These are phyloP conservation scores for Colletotrichum tamarilloi DNA, from an alignment of 2,329 filamentous ascomycete genomes.

Conservation along the genomic window DNA sequence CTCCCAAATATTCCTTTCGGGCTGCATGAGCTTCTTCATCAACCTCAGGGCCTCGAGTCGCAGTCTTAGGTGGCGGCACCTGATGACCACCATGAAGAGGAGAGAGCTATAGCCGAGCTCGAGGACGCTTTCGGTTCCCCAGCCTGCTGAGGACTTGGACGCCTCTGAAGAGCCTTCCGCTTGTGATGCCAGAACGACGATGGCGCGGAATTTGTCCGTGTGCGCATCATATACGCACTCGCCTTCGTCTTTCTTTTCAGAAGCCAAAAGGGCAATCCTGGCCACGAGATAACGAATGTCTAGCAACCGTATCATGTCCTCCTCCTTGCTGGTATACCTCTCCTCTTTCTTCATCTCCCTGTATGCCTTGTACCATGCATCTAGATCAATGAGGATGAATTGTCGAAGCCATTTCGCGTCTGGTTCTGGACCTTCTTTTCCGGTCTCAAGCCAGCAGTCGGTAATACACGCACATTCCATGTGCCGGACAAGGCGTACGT, in stretches of 20 bases:
- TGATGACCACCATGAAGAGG: background rate
- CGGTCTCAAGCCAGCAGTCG: slow-evolving; percentile 24
- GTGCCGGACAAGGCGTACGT: slow-evolving; percentile 42
- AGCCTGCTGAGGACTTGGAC: background rate
- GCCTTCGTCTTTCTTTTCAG: too few species aligned
- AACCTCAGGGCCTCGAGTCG: background rate
- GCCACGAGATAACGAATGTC: background rate
- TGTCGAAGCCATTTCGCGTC: background rate
- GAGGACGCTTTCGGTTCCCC: background rate
- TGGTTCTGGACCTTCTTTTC: slow-evolving; percentile 1
- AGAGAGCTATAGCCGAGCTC: slow-evolving; percentile 3
- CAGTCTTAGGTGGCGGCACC: slow-evolving; percentile 2
- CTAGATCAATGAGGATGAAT: background rate
- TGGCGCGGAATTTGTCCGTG: slow-evolving; percentile 40
- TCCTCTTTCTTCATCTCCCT: background rate
- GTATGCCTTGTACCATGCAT: background rate
- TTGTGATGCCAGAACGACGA: background rate
- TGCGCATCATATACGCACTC: slow-evolving; percentile 44
- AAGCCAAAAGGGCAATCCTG: background rate
- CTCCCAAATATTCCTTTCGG: slow-evolving; percentile 53
- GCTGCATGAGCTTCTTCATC: slow-evolving; percentile 21
- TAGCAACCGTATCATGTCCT: background rate
- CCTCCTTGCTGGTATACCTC: background rate
- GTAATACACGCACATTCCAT: slow-evolving; percentile 41
- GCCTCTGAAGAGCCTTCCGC: background rate